A percentile compares a stretch with the other conserved stretches of the same genome.
Conservation (phyloP, 1,139 yeast species). For the Protomyces pachydermus region DNA sequence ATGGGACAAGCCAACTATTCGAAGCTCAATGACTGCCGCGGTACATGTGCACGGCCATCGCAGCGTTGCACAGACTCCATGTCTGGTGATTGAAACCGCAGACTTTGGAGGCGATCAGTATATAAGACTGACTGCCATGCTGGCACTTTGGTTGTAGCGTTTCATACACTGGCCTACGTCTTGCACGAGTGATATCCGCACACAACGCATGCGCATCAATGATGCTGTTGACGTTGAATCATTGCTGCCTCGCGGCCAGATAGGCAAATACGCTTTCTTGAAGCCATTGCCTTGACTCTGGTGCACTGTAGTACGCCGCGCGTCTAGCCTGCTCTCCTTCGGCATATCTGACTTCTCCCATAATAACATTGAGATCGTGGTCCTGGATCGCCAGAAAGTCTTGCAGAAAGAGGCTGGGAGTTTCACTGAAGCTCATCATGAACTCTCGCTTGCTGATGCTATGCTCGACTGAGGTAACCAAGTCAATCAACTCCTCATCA, state of each 20-base stretch:
- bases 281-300: slow-evolving; percentile 27
- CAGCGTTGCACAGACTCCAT: too few relatives aligned
- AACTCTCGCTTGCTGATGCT: slow-evolving; percentile 64
- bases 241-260: slow-evolving; percentile 26
- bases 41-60: too few relatives aligned
- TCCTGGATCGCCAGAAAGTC: slow-evolving; percentile 71
- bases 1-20: too few relatives aligned
- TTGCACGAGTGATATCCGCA: too few relatives aligned
- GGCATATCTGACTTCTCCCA: slow-evolving; percentile 65
- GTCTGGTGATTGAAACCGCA: too few relatives aligned
- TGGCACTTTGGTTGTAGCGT: too few relatives aligned
- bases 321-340: slow-evolving; percentile 83
- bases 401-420: slow-evolving; percentile 71
- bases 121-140: too few relatives aligned
- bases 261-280: slow-evolving; percentile 34
- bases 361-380: slow-evolving; percentile 66
- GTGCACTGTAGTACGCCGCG: slow-evolving; percentile 32
- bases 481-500: slow-evolving; percentile 57
- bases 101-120: too few relatives aligned
- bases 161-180: too few relatives aligned
- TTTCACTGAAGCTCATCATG: slow-evolving; percentile 63
- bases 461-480: slow-evolving; percentile 61
- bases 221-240: too few relatives aligned
- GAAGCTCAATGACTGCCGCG: too few relatives aligned
- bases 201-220: too few relatives aligned